Evolutionary conservation across 331 rosid species (phyloP), one percentile per base, ranked within the genome.

Genomic region (Pyrus hybrid): DNA sequence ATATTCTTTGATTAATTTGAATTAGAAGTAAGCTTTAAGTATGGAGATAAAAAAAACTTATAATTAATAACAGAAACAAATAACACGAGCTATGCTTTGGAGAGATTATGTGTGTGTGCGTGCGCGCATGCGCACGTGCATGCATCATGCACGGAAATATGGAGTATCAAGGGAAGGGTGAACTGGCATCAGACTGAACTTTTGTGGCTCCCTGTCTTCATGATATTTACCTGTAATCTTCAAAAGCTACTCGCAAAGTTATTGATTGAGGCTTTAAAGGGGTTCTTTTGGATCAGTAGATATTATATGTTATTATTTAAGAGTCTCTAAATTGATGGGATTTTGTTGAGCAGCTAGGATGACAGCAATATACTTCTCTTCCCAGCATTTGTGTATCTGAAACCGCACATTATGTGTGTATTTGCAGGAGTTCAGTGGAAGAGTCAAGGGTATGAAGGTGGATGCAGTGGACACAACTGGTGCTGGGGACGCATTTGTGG

Each of bases 401-500:
- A 76, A 70, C 32, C 49, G 17, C 33, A 45, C n/a, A 22, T 64
- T 72, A 10, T 71, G 56, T 30, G 45, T 37, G 30, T 72, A 70
- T 75, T 45, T 83, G 83, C 93, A 94, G 99, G 90, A 86, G 35
- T 94, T 91, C 80, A 84, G 80, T 74, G 99, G 99, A 23, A 92
- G 91, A 84, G 97, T 88, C 41, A 64, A 78, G 77, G 99, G 97
- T 71, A 60, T 88, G 70, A 88, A 87, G 90, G 99, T 87, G 79
- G 92, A 91, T 62, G 91, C 96, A 17, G 90, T 94, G 76, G 99
- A 94, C 86, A 86, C 96, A 35, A 94, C 99, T 56, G 99, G 97
- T 78, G 98, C 99, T 51, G 99, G 99, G 75, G 99, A 94, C 76
- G 96, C 97, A 21, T 94, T 94, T 90, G 97, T 94, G 68, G 99